Percentiles rank a stretch among this genome's conserved stretches.
These are phyloP conservation scores for Umbilicus rupestris DNA, from an alignment of 164 flowering plant genomes.

Conservation along the genomic window DNA sequence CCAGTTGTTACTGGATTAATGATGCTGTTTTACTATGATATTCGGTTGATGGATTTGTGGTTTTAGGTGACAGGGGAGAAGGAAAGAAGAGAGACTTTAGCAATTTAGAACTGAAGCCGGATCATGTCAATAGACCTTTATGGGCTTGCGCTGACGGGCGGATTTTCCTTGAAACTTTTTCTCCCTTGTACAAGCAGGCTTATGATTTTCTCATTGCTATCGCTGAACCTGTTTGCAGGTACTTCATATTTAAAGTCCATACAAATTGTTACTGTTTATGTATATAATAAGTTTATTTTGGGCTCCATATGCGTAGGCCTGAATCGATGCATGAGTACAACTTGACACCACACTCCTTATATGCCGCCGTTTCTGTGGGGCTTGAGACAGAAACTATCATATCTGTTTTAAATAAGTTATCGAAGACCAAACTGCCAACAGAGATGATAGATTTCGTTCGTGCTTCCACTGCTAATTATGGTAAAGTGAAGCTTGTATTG, in stretches of 20 bases:
- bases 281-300: neutral
- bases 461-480: conserved; percentile 89
- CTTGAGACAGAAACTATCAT: conserved; percentile 84
- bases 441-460: conserved; percentile 77
- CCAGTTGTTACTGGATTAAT: neutral
- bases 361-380: conserved; percentile 97
- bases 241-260: neutral
- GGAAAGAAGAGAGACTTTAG: conserved; percentile 71
- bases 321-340: conserved; percentile 91
- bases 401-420: conserved; percentile 50
- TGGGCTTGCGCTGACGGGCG: conserved; percentile 98
- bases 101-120: conserved; percentile 77
- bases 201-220: conserved; percentile 96
- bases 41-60: conserved; percentile 2
- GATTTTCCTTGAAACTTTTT: conserved; percentile 86
- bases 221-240: conserved; percentile 99
- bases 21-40: neutral
- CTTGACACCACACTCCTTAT: conserved; percentile 79
- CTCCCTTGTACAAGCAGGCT: conserved; percentile 85
- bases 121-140: conserved; percentile 76
- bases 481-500: conserved; percentile 96
- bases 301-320: conserved; percentile 35
- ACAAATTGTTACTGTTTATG: neutral
- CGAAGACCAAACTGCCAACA: conserved; percentile 61
- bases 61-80: conserved; percentile 33